Evolutionary conservation across 1,284 basidiomycete species (phyloP).

Genomic region (Trichosporon sp.): DNA sequence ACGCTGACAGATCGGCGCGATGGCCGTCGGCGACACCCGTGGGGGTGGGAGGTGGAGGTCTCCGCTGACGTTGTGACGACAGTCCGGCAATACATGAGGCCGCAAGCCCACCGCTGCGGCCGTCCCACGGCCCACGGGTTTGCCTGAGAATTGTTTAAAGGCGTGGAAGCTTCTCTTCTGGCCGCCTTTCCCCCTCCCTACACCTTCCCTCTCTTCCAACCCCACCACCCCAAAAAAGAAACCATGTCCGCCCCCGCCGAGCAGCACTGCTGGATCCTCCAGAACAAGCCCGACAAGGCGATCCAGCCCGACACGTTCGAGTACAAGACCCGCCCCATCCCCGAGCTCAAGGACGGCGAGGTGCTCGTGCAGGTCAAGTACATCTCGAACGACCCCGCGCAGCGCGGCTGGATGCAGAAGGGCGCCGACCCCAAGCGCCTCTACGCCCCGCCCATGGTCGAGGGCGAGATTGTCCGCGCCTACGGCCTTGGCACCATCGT

Average conservation of each 20-base stretch:
- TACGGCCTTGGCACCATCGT: slow-evolving; percentile 28
- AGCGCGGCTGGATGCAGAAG: slow-evolving; percentile 37
- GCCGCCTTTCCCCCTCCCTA: neutral
- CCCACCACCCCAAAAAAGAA: neutral
- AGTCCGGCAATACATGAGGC: neutral
- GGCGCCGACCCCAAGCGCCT: slow-evolving; percentile 26
- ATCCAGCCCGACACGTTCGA: slow-evolving; percentile 31
- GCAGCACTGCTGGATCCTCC: slow-evolving; percentile 30
- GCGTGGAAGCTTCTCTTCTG: neutral
- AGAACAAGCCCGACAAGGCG: slow-evolving; percentile 27
- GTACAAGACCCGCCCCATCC: slow-evolving; percentile 23
- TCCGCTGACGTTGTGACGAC: neutral
- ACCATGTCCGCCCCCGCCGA: slow-evolving; percentile 20
- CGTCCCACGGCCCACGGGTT: neutral
- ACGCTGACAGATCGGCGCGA: neutral
- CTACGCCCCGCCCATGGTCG: slow-evolving; percentile 26
- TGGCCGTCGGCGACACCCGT: neutral
- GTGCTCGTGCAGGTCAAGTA: slow-evolving; percentile 31
- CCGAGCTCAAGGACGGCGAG: slow-evolving; percentile 34
- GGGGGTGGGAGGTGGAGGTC: neutral
- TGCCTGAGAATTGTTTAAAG: too few relatives aligned
- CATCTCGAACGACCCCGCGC: slow-evolving; percentile 42
- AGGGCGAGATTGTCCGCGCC: slow-evolving; percentile 31
- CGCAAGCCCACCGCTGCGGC: neutral
- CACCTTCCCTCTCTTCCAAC: neutral